Conservation (phyloP, 1,284 basidiomycete species). For the Apiotrichum siamense region DNA sequence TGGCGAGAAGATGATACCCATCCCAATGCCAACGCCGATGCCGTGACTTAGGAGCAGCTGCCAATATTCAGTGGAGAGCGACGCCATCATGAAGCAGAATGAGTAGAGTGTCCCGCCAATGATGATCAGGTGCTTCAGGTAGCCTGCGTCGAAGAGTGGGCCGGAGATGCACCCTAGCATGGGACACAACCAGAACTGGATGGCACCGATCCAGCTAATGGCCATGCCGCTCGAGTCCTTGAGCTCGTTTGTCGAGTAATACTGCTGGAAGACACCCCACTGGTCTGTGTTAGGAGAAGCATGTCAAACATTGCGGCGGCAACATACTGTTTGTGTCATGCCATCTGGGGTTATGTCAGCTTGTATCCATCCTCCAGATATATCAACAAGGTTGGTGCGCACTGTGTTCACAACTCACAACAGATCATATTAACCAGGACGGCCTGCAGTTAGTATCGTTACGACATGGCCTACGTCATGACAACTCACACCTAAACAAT, state of each 20-base stretch:
- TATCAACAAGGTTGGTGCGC: too few species aligned
- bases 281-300: not conserved
- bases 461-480: too few species aligned
- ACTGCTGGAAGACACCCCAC: constrained; percentile 35
- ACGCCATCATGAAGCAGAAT: constrained; percentile 54
- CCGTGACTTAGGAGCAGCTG: constrained; percentile 43
- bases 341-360: constrained; percentile 22
- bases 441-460: not conserved
- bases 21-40: constrained; percentile 26
- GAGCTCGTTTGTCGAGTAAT: constrained; percentile 23
- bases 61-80: constrained; percentile 57
- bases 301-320: not conserved
- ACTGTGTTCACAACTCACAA: too few species aligned
- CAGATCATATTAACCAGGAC: constrained; percentile 29
- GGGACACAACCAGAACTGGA: constrained; percentile 55
- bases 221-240: constrained; percentile 15
- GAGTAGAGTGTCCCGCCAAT: constrained; percentile 51
- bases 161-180: constrained; percentile 52
- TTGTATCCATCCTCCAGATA: not conserved
- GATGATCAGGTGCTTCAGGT: constrained; percentile 52
- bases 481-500: constrained; percentile 1
- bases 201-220: constrained; percentile 64
- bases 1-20: constrained; percentile 52
- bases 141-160: constrained; percentile 58
- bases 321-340: constrained; percentile 30